These are phyloP conservation scores for Exophiala bonariae DNA, from an alignment of 2,329 filamentous ascomycete genomes.

Conservation along the genomic window DNA sequence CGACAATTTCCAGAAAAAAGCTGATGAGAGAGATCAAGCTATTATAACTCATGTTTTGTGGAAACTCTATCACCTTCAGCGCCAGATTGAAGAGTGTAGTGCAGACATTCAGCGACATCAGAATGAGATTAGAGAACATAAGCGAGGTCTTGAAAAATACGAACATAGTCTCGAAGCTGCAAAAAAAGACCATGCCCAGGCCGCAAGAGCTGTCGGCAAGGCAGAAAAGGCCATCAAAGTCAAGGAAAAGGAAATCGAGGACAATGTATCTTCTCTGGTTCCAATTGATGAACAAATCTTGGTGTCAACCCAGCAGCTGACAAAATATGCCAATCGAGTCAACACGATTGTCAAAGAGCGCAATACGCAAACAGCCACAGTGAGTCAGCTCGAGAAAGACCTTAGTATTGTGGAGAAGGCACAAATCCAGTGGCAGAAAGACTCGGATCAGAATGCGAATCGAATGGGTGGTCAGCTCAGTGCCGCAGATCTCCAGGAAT, in stretches of 20 bases:
- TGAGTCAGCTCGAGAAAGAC: conserved; percentile 76
- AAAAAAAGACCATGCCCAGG: conserved; percentile 76
- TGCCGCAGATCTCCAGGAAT: conserved; percentile 83
- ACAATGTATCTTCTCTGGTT: conserved; percentile 79
- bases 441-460: conserved; percentile 81
- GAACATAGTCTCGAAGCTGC: conserved; percentile 78
- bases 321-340: conserved; percentile 67
- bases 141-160: conserved; percentile 82
- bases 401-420: conserved; percentile 85
- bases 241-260: conserved; percentile 85
- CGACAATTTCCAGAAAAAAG: conserved; percentile 88
- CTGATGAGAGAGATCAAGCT: conserved; percentile 84
- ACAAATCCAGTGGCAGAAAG: conserved; percentile 79
- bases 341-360: conserved; percentile 73
- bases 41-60: conserved; percentile 92
- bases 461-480: conserved; percentile 84
- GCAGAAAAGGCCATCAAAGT: conserved; percentile 81
- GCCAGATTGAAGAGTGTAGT: conserved; percentile 87
- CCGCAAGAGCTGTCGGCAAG: conserved; percentile 73
- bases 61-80: conserved; percentile 96
- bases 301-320: conserved; percentile 70
- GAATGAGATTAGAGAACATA: conserved; percentile 89
- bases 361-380: conserved; percentile 66
- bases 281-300: conserved; percentile 91
- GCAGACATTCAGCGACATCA: conserved; percentile 90